phyloP scores from a whole-genome alignment of 2,329 filamentous ascomycete genomes.

The Calonectria crousiana region DNA sequence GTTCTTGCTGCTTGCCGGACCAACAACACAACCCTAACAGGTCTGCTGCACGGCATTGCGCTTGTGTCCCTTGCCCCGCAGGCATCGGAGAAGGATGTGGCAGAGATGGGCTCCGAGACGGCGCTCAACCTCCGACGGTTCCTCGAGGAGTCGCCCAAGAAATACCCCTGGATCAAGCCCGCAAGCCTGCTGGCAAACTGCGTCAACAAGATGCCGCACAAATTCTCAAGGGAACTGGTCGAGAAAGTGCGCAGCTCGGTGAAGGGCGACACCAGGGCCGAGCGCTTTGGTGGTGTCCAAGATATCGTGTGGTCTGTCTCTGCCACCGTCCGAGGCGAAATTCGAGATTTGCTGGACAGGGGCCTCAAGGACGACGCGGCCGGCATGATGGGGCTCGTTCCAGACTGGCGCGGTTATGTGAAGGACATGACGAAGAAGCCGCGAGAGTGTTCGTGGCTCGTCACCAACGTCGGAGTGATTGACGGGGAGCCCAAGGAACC shows the following conservation, averaged over 20 bases:
- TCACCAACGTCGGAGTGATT: slow-evolving; percentile 43
- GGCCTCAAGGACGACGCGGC: slow-evolving; percentile 39
- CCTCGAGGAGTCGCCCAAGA: slow-evolving; percentile 17
- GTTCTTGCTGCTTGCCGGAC: slow-evolving; percentile 35
- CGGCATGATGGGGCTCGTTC: slow-evolving; percentile 34
- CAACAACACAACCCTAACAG: slow-evolving; percentile 43
- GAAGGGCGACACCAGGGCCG: background rate
- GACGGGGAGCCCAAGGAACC: slow-evolving; percentile 15
- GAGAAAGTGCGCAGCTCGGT: background rate
- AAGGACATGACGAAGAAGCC: slow-evolving; percentile 29
- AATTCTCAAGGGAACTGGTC: slow-evolving; percentile 3
- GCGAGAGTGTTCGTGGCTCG: slow-evolving; percentile 29
- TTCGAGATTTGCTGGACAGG: slow-evolving; percentile 33
- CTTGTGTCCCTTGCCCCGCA: slow-evolving; percentile 33
- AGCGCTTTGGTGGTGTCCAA: slow-evolving; percentile 17
- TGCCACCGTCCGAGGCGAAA: slow-evolving; percentile 4
- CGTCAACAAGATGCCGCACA: slow-evolving; percentile 21
- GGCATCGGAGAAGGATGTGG: slow-evolving; percentile 10
- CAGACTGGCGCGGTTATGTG: slow-evolving; percentile 33
- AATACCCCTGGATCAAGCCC: slow-evolving; percentile 16
- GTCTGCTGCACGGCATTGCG: slow-evolving; percentile 36
- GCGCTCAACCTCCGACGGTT: slow-evolving; percentile 39
- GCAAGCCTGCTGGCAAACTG: slow-evolving; percentile 32
- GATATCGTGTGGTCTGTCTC: slow-evolving; percentile 40
- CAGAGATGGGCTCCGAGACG: slow-evolving; percentile 23